phyloP scores from a whole-genome alignment of 805 yeast species.

The Hanseniaspora lindneri region DNA sequence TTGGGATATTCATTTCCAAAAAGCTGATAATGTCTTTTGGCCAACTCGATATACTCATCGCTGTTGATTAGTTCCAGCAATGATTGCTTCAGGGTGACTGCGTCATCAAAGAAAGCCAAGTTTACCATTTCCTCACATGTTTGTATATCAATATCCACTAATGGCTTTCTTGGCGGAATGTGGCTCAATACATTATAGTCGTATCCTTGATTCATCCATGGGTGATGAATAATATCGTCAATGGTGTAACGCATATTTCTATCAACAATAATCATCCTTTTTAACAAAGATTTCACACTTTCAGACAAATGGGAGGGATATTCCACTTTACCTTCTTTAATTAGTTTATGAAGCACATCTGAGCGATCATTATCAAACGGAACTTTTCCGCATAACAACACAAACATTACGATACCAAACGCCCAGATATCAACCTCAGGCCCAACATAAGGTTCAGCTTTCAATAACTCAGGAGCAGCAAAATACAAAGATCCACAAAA shows the following conservation, averaged over 20 bases:
- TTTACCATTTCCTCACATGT: constrained; percentile 66
- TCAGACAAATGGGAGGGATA: constrained; percentile 79
- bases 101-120: constrained; percentile 62
- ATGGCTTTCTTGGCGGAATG: constrained; percentile 67
- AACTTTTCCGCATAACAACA: constrained; percentile 91
- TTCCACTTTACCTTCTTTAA: constrained; percentile 82
- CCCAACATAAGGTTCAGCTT: constrained; percentile 85
- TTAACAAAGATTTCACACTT: constrained; percentile 57
- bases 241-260: constrained; percentile 70
- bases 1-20: constrained; percentile 15
- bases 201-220: constrained; percentile 89
- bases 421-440: constrained; percentile 99
- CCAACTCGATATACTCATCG: constrained; percentile 39
- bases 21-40: constrained; percentile 25
- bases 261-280: constrained; percentile 85
- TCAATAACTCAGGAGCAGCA: constrained; percentile 94
- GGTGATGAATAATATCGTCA: constrained; percentile 70
- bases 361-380: constrained; percentile 96
- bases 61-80: constrained; percentile 50
- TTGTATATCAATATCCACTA: constrained; percentile 39
- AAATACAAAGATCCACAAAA: constrained; percentile 95
- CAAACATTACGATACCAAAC: constrained; percentile 91
- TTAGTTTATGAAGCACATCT: constrained; percentile 81
- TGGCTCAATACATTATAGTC: constrained; percentile 60
- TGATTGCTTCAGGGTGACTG: constrained; percentile 43